Evolutionary conservation across 352 stramenopile genomes (phyloP).

Genomic region (Chrysophaeum taylorii): DNA sequence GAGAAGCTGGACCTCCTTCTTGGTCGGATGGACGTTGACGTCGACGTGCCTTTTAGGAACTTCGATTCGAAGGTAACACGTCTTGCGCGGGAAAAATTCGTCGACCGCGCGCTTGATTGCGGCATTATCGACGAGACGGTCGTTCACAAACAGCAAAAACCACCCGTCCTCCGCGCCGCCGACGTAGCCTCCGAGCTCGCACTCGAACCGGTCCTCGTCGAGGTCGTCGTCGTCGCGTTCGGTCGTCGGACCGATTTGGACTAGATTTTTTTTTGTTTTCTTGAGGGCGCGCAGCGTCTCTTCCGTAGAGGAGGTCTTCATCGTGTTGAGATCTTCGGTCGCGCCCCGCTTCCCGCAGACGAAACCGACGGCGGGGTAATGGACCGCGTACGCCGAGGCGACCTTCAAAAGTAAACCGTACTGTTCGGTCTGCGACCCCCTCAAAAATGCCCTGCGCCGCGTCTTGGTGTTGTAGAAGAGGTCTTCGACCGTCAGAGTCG

Average conservation of each 20-base stretch:
- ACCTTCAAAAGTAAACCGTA: constrained; percentile 74
- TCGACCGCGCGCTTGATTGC: constrained; percentile 81
- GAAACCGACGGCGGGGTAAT: constrained; percentile 69
- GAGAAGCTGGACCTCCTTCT: constrained; percentile 90
- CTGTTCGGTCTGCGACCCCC: constrained; percentile 78
- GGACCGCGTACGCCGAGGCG: constrained; percentile 89
- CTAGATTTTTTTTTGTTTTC: no score
- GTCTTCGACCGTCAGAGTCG: constrained; percentile 73
- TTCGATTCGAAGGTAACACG: constrained; percentile 90
- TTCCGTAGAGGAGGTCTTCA: no score
- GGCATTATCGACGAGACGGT: constrained; percentile 80
- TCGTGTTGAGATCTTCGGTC: not conserved
- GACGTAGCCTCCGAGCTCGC: constrained; percentile 42
- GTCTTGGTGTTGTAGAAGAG: constrained; percentile 97
- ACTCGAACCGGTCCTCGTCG: constrained; percentile 25
- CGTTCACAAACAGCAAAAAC: constrained; percentile 90
- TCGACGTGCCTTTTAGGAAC: constrained; percentile 85
- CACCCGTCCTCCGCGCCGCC: constrained; percentile 69
- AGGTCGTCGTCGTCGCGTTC: constrained; percentile 31
- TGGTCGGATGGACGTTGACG: constrained; percentile 98
- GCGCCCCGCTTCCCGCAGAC: constrained; percentile 73
- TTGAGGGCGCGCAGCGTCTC: no score
- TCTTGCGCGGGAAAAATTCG: constrained; percentile 87
- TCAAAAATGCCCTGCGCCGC: constrained; percentile 66
- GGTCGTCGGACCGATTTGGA: no score